A percentile compares a stretch with the other conserved stretches of the same genome.
Conservation (phyloP, 257 asterid species). For the Fraxinus pennsylvanica region DNA sequence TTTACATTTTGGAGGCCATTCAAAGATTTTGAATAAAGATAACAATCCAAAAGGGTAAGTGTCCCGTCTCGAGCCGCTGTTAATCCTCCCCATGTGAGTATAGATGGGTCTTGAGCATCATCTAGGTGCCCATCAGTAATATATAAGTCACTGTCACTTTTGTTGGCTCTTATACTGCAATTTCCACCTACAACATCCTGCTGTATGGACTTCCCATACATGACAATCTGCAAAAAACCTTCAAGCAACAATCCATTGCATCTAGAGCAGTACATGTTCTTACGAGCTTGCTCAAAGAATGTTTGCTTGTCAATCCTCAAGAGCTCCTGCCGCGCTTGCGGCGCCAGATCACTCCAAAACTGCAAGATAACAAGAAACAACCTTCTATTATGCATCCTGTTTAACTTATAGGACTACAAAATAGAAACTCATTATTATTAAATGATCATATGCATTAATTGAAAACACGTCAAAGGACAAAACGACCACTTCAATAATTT, state of each 20-base stretch:
- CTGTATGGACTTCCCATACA: conserved; percentile 84
- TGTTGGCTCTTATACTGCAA: conserved; percentile 38
- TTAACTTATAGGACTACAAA: background rate
- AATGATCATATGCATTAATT: background rate
- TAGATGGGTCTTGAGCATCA: conserved; percentile 84
- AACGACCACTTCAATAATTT: background rate
- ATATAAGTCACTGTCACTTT: conserved; percentile 45
- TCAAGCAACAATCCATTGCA: conserved; percentile 96
- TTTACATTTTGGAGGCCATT: conserved; percentile 85
- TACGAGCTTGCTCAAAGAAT: conserved; percentile 92
- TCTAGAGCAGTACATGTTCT: conserved; percentile 95
- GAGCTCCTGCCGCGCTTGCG: conserved; percentile 73
- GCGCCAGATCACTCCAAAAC: conserved; percentile 92
- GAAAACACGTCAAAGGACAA: background rate
- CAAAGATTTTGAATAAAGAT: conserved; percentile 70
- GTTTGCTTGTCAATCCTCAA: conserved; percentile 86
- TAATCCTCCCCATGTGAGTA: conserved; percentile 98
- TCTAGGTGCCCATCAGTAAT: conserved; percentile 49
- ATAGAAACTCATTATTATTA: background rate
- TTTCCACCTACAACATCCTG: conserved; percentile 61
- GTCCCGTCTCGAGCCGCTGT: conserved; percentile 76
- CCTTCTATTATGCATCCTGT: background rate
- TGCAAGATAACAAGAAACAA: conserved; percentile 42
- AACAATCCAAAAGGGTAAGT: conserved; percentile 85
- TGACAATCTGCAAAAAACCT: conserved; percentile 84